Base-by-base conservation (phyloP, 1,284 basidiomycete genomes). In the Lentinula novae-zelandiae region DNA sequence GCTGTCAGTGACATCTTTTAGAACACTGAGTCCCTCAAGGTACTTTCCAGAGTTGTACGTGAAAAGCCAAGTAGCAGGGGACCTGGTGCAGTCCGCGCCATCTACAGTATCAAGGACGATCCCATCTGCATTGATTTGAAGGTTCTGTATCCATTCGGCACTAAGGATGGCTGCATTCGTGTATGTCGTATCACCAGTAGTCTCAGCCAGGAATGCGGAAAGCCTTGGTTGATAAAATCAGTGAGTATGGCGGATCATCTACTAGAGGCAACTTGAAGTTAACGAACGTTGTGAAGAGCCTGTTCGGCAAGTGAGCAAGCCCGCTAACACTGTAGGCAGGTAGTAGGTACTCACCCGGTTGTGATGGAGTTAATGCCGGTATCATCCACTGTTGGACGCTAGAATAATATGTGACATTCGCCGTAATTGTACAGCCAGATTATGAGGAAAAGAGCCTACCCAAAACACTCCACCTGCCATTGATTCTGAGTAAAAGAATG, bases 381-480 rank as follows among this genome's bases (percentile, higher is more conserved):
- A 60, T 80, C 77, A 57, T 75, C 70, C 1, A 66, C 57, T 0
- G 74, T 76, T 3, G 79, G 77, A 20, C 78, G 72, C 79, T 78
- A 56, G 9, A 13, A 17, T 13, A 46, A 42, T 44, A 27, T 27
- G 27, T 27, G 3, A 4, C 27, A 27, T 3, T 42, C 36, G 22
- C 8, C 20, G 20, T 34, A n/a, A 39, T 20, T 3, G 22, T 20
- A 46, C 15, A 22, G 17, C 20, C n/a, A 4, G 1, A 22, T 55
- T 7, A 44, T 42, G 20, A 8, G 12, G 8, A 9, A 10, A 20
- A 5, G 9, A 40, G 66, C 72, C 48, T 63, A 78, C 78, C 81
- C 81, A 82, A 65, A 82, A 83, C 17, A 83, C 80, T 9, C 78
- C 79, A 1, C 80, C 80, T 10, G 75, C 78, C 79, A 81, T 82